A percentile compares a stretch with the other conserved stretches of the same genome.
Conservation (phyloP, 257 asterid genomes). For the Lantana camara region DNA sequence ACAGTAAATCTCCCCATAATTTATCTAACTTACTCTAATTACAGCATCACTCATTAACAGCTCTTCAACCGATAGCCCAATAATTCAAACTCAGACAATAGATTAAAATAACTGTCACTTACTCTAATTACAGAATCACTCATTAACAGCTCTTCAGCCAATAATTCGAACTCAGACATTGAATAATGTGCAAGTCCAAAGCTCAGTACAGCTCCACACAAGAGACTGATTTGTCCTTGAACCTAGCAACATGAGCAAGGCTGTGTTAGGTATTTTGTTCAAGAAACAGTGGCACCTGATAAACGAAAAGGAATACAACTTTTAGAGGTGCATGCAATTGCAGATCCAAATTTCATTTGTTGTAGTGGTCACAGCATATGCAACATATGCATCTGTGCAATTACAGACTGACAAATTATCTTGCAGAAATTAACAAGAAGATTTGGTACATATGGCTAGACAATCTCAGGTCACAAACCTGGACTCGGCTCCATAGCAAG, state of each 20-base stretch:
- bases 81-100: constrained; percentile 83
- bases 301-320: constrained; percentile 10
- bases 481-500: constrained; percentile 98
- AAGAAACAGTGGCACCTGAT: constrained; percentile 8
- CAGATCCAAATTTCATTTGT: constrained; percentile 11
- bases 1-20: not conserved
- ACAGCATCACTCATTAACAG: constrained; percentile 92
- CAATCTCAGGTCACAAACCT: constrained; percentile 49
- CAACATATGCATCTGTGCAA: not conserved
- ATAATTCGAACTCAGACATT: constrained; percentile 95
- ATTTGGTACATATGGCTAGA: constrained; percentile 15
- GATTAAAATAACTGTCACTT: constrained; percentile 27
- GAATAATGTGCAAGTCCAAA: constrained; percentile 92
- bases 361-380: constrained; percentile 10
- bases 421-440: constrained; percentile 11
- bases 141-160: constrained; percentile 98
- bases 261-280: constrained; percentile 27
- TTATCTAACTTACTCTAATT: constrained; percentile 5
- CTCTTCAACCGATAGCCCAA: constrained; percentile 98
- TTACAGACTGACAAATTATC: too few relatives aligned
- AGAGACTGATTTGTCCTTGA: constrained; percentile 95
- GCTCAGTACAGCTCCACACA: constrained; percentile 75
- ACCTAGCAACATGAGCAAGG: constrained; percentile 53
- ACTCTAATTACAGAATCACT: constrained; percentile 90
- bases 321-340: not conserved